Conservation (phyloP, 495 filamentous ascomycete species). For the Penicillium malachiteum region DNA sequence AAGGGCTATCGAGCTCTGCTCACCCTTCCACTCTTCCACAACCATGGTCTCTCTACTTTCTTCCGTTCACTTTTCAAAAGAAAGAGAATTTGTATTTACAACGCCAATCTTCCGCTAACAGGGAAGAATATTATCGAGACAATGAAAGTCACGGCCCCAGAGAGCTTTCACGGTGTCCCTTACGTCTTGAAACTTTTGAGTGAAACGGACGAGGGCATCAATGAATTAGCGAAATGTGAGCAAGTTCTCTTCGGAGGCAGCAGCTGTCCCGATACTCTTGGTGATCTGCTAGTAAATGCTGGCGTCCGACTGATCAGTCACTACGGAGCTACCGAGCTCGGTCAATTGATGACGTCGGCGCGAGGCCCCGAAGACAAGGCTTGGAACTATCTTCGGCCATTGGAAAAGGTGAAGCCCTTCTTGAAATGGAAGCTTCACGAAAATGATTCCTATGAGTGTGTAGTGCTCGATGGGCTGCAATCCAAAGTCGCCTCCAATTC, state of each 20-base stretch:
- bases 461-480: background rate
- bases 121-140: background rate
- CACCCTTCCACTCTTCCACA: background rate
- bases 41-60: background rate
- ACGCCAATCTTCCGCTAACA: background rate
- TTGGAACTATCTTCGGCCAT: background rate
- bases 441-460: background rate
- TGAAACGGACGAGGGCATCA: constrained; percentile 21
- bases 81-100: background rate
- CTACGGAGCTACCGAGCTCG: background rate
- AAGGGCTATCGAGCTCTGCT: background rate
- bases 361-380: background rate
- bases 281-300: background rate
- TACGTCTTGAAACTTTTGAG: background rate
- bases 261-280: background rate
- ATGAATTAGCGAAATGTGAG: background rate
- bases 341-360: background rate
- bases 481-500: background rate
- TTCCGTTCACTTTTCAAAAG: background rate
- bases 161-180: background rate
- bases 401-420: background rate
- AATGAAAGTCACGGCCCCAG: background rate
- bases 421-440: background rate
- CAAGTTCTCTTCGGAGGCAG: background rate
- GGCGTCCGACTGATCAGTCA: background rate